Conservation (phyloP, 106 monocot genomes). For the Platanthera guangdongensis region DNA sequence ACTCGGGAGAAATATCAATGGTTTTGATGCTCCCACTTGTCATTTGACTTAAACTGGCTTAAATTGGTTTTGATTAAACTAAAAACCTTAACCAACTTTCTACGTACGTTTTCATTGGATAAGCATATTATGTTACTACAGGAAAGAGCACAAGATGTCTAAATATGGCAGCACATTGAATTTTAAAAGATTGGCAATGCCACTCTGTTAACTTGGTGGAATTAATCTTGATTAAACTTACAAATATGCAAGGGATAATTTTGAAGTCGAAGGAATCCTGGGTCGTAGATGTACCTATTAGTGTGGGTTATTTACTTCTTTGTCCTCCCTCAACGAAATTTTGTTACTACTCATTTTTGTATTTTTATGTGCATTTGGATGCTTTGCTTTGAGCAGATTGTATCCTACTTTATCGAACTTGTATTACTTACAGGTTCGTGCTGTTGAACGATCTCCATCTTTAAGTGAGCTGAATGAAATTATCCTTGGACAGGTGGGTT, state of each 20-base stretch:
- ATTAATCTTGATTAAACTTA: neutral
- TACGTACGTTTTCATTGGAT: too few relatives aligned
- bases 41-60: too few relatives aligned
- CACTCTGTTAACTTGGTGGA: neutral
- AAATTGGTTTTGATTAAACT: too few relatives aligned
- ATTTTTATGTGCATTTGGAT: neutral
- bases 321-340: neutral
- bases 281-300: neutral
- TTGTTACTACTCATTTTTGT: neutral
- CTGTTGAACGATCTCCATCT: slow-evolving; percentile 93
- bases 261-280: neutral
- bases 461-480: slow-evolving; percentile 97
- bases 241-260: neutral
- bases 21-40: too few relatives aligned
- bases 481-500: slow-evolving; percentile 83
- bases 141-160: too few relatives aligned
- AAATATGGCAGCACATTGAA: too few relatives aligned
- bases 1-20: too few relatives aligned
- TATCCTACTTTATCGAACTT: neutral
- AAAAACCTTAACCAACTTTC: too few relatives aligned
- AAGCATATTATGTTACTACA: too few relatives aligned
- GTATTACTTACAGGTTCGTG: slow-evolving; percentile 53
- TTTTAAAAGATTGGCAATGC: neutral
- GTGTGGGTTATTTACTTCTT: neutral
- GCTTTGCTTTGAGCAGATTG: neutral